Evolutionary conservation across 371 early-diverging fungal species (phyloP), one percentile per base, ranked within the genome.

Genomic region (Dichotomocladium elegans): DNA sequence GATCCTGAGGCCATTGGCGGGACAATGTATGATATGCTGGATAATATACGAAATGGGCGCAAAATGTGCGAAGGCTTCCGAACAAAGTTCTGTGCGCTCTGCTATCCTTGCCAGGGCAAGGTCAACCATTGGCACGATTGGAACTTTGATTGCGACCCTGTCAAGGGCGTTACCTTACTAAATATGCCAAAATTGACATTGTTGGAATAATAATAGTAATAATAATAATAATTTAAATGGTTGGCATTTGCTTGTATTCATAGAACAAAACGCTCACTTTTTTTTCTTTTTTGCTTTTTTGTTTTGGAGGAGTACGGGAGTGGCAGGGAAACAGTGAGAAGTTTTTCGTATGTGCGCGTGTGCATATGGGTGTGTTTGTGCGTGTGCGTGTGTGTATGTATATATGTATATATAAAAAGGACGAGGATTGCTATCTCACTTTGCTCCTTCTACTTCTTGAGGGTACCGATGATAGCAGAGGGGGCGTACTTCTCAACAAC

Each of bases 401-500:
- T 24, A 22, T 49, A 34, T 28, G 22, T 26, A 47, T 47, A 19
- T 42, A 26, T 30, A 28, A 30, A 33, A 33, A 30, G 26, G 21
- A 22, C 27, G 48, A n/a, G 30, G 21, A 11, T 14, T 15, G 8
- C 19, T 24, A 31, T 26, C n/a, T 50, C 41, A 34, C 49, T 40
- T 28, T 25, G 11, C 24, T 8, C 15, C 8, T 15, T 51, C 37
- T 79, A 74, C 53, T 75, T 70, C 61, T 82, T 78, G 27, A 83
- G 67, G 26, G 76, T 74, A 58, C 93, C 93, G 63, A 91, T 88
- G 64, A 91, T 66, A 45, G 86, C 83, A 53, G 88, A 78, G 34
- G 91, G 89, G 12, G 94, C 91, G 60, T 93, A 93, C 75, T 91
- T 91, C 57, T 85, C 80, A 54, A 93, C 88, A 26, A 93, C 94